These are phyloP conservation scores for Mycena sp. DNA, from an alignment of 1,284 basidiomycete species.

Conservation along the genomic window DNA sequence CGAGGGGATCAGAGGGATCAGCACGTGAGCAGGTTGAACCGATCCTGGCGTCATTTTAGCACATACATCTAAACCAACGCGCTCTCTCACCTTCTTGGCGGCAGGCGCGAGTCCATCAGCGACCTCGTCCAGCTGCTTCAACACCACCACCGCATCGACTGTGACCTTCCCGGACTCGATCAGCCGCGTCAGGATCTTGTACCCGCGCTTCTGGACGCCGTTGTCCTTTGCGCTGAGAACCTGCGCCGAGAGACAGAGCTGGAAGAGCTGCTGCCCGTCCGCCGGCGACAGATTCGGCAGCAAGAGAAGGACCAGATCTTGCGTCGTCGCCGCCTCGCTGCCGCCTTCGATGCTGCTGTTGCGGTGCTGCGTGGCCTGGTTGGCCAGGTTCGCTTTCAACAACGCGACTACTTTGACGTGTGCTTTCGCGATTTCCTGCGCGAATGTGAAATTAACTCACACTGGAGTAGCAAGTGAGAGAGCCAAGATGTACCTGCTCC, in stretches of 20 bases:
- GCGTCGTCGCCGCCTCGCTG: constrained; percentile 79
- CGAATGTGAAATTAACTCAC: neutral
- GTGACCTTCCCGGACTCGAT: constrained; percentile 68
- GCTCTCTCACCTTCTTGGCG: constrained; percentile 79
- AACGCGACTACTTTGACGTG: constrained; percentile 84
- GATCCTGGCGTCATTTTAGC: constrained; percentile 65
- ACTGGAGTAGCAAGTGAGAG: neutral
- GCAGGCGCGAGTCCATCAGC: constrained; percentile 79
- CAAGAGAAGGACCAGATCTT: constrained; percentile 90
- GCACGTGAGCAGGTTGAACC: constrained; percentile 79
- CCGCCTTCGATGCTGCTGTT: constrained; percentile 50
- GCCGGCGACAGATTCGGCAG: constrained; percentile 77
- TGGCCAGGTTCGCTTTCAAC: constrained; percentile 77
- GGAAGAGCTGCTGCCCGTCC: constrained; percentile 73
- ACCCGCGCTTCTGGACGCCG: constrained; percentile 95
- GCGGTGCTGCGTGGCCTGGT: constrained; percentile 44
- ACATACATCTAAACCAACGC: neutral
- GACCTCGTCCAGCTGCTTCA: constrained; percentile 72
- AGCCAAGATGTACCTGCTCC: constrained; percentile 59
- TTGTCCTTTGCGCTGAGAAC: constrained; percentile 82
- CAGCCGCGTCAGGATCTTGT: constrained; percentile 86
- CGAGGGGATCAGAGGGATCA: constrained; percentile 79
- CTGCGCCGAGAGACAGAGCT: constrained; percentile 64
- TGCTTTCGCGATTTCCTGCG: constrained; percentile 80
- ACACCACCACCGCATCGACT: constrained; percentile 64